A percentile compares a stretch with the other conserved stretches of the same genome.
Evolutionary conservation across 495 filamentous ascomycete species (phyloP).

Genomic region (Pyrenopolyporus hunteri): DNA sequence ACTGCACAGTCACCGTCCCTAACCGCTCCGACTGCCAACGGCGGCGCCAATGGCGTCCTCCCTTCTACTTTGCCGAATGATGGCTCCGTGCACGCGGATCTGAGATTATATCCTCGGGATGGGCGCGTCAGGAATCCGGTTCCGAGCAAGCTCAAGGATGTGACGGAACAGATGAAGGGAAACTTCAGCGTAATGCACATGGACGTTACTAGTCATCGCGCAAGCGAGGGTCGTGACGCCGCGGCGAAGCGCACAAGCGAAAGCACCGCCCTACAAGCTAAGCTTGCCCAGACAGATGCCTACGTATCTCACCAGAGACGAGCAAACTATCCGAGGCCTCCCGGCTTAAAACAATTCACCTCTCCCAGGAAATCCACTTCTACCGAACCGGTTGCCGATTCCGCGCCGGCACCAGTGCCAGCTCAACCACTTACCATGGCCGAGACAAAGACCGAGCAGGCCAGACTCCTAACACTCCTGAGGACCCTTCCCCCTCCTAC

Average conservation of each 20-base stretch:
- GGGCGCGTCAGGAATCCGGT: constrained; percentile 63
- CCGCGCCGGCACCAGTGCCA: background rate
- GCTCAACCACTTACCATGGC: constrained; percentile 47
- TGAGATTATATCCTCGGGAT: constrained; percentile 49
- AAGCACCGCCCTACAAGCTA: constrained; percentile 59
- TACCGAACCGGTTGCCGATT: constrained; percentile 20
- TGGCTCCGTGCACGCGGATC: constrained; percentile 36
- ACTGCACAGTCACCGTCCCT: constrained; percentile 31
- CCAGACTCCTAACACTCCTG: constrained; percentile 58
- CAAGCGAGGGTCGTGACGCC: constrained; percentile 55
- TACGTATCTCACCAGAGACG: constrained; percentile 55
- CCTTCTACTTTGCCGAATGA: constrained; percentile 36
- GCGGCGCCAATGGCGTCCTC: constrained; percentile 35
- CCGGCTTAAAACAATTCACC: constrained; percentile 43
- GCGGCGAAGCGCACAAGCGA: constrained; percentile 63
- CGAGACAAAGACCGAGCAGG: constrained; percentile 62
- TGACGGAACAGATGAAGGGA: constrained; percentile 62
- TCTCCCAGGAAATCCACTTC: constrained; percentile 35
- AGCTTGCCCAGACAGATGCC: constrained; percentile 55
- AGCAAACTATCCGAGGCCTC: constrained; percentile 47
- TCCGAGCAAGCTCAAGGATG: constrained; percentile 62
- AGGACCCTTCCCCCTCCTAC: constrained; percentile 57
- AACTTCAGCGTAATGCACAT: constrained; percentile 66
- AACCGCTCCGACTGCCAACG: constrained; percentile 28
- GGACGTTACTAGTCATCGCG: constrained; percentile 52